Percentiles rank a stretch among this genome's conserved stretches.
Evolutionary conservation across 129 eudicot species (phyloP).

Genomic region (Logfia minima): DNA sequence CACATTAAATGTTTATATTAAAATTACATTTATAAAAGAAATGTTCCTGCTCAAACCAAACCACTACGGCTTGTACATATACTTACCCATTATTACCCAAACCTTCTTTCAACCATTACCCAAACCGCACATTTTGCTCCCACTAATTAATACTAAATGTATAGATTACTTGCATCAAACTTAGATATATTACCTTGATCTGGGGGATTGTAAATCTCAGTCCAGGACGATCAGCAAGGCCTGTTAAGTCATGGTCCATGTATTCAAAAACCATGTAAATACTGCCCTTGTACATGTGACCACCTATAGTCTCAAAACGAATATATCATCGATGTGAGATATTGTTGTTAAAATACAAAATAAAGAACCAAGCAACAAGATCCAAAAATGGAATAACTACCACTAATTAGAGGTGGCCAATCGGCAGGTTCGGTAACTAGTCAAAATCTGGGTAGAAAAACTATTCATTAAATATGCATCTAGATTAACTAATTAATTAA

Average conservation of each 20-base stretch:
- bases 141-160: neutral
- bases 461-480: neutral
- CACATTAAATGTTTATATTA: neutral
- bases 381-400: neutral
- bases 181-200: conserved; percentile 54
- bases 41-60: neutral
- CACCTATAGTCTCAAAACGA: conserved; percentile 43
- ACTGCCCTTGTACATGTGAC: conserved; percentile 76
- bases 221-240: conserved; percentile 98
- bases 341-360: conserved; percentile 17
- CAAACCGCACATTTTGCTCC: neutral
- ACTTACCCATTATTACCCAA: neutral
- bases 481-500: no score
- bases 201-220: conserved; percentile 87
- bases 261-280: conserved; percentile 97
- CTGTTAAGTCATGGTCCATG: conserved; percentile 98
- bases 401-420: conserved; percentile 7
- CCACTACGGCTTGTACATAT: neutral
- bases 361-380: conserved; percentile 1
- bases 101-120: neutral
- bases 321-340: conserved; percentile 20
- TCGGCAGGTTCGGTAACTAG: neutral
- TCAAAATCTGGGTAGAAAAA: neutral
- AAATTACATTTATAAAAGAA: neutral
- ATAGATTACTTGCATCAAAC: neutral